A percentile compares a stretch with the other conserved stretches of the same genome.
Evolutionary conservation across 768 basidiomycete species (phyloP).

Genomic region (Suillus cothurnatus): DNA sequence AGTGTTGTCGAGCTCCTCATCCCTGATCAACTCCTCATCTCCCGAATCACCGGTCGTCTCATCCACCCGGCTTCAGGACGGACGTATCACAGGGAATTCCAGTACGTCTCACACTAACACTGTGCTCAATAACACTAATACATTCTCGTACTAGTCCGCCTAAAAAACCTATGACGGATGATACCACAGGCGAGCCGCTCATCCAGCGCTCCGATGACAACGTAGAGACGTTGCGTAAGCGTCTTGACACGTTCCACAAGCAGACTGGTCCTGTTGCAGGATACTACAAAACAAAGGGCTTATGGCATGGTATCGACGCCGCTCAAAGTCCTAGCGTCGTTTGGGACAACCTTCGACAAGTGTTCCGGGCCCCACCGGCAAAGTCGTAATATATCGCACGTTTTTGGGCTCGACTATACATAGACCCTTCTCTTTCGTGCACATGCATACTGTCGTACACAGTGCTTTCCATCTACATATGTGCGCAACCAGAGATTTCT

Average conservation of each 20-base stretch:
- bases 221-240: conserved; percentile 90
- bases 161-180: conserved; percentile 93
- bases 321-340: conserved; percentile 92
- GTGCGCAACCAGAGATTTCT: neutral
- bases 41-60: conserved; percentile 94
- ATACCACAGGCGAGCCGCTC: conserved; percentile 92
- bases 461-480: conserved; percentile 30
- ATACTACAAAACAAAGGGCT: conserved; percentile 90
- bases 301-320: conserved; percentile 92
- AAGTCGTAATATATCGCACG: conserved; percentile 17
- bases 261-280: conserved; percentile 96
- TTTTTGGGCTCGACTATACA: neutral
- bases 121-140: conserved; percentile 16
- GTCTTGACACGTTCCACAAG: conserved; percentile 84
- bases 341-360: conserved; percentile 77
- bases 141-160: conserved; percentile 68
- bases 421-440: conserved; percentile 2
- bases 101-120: conserved; percentile 53
- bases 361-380: conserved; percentile 48
- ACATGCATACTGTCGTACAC: conserved; percentile 9
- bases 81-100: conserved; percentile 94
- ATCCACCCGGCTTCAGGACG: conserved; percentile 89
- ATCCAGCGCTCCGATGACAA: conserved; percentile 99
- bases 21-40: conserved; percentile 93
- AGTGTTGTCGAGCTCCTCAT: conserved; percentile 92